Base-by-base conservation (phyloP, 2,329 filamentous ascomycete species). In the Aspergillus sp. region DNA sequence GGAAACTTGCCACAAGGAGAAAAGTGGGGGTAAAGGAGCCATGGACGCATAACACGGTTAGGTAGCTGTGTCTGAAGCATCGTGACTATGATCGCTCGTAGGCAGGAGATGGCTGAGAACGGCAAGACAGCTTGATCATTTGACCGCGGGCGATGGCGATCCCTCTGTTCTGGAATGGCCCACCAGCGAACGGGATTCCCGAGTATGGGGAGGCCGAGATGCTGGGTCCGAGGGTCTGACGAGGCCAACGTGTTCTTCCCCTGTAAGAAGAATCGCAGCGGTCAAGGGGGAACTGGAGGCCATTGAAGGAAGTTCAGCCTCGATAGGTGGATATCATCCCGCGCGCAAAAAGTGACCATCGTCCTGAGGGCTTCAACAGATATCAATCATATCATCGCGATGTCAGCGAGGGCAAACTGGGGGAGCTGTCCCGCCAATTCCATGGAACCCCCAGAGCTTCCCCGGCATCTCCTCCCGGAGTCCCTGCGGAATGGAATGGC, bases 201-300 rank as follows among this genome's bases (percentile, higher is more conserved):
- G 51, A 55, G 53, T 57, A 54, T 51, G 57, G 59, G 55, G 55
- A 43, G 55, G 20, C 58, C 58, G 57, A 59, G 47, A 41, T 44
- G 48, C 42, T 53, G 54, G 54, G 41, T 52, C 52, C 47, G 47
- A 56, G 22, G 22, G 22, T 22, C 47, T 55, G 43, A 13, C 33
- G 8, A 10, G 33, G 11, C 33, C 33, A 35, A n/a, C 33, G 13
- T n/a, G 14, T 38, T 11, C 26, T 30, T 30, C 26, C 26, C 26
- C 35, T 38, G 35, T 22, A 7, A 22, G 14, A 17, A n/a, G 4
- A 8, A 9, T 35, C 33, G 3, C 13, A 42, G 40, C 40, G 40
- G 40, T 42, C 40, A 42, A 38, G 16, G 40, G 35, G 19, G 17
- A 42, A 42, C 40, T 20, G 40, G 40, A 20, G 40, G 7, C 26